Evolutionary conservation across 73 alveolate genomes (phyloP).

Genomic region (Tetrahymena malaccensis): DNA sequence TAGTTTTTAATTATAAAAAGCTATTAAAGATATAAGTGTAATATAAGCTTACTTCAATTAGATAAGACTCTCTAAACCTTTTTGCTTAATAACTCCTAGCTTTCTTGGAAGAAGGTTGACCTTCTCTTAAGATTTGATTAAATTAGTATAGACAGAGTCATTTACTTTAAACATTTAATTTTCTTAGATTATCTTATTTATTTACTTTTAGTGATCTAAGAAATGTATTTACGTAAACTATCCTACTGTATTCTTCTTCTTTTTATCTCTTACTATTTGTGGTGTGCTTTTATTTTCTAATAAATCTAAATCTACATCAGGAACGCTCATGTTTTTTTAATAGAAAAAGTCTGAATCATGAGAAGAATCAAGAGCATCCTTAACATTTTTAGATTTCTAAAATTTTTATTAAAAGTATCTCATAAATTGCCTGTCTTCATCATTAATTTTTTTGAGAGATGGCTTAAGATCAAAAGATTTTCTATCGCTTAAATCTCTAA

Average conservation of each 20-base stretch:
- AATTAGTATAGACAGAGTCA: background rate
- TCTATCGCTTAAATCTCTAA: background rate
- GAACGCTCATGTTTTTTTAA: background rate
- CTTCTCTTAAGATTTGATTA: background rate
- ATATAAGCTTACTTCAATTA: background rate
- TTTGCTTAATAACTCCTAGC: background rate
- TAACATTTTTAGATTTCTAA: background rate
- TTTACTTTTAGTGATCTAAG: background rate
- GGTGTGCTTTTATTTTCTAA: background rate
- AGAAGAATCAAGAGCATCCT: background rate
- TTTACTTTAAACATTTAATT: background rate
- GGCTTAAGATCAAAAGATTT: background rate
- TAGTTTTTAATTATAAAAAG: no score
- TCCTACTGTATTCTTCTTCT: background rate
- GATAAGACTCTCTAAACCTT: background rate
- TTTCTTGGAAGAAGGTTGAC: background rate
- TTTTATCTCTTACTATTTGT: background rate
- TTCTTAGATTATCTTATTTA: background rate
- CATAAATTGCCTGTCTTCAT: background rate
- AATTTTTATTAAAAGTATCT: background rate
- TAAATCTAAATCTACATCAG: background rate
- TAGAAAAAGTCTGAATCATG: background rate
- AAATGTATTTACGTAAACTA: background rate
- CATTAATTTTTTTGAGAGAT: background rate
- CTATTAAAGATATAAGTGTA: background rate